Conservation (phyloP, 768 basidiomycete genomes). For the Plicaturopsis crispa region DNA sequence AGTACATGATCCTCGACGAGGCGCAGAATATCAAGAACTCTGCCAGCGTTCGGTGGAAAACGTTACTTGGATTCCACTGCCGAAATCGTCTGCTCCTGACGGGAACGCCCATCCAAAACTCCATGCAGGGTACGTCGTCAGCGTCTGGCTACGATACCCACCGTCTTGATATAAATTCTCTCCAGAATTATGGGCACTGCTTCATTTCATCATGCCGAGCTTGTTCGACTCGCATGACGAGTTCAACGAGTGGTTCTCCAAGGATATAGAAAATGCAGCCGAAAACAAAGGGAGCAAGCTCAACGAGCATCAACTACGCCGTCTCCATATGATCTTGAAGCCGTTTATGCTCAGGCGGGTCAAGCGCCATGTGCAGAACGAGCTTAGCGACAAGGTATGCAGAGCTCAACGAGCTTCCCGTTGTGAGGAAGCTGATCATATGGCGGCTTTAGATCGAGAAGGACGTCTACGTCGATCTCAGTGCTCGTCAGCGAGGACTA, state of each 20-base stretch:
- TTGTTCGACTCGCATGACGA: conserved; percentile 99
- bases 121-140: conserved; percentile 81
- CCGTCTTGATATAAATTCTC: conserved; percentile 6
- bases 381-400: conserved; percentile 92
- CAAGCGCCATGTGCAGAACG: conserved; percentile 98
- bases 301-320: conserved; percentile 90
- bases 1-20: conserved; percentile 99
- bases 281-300: conserved; percentile 88
- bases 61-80: conserved; percentile 90
- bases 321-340: conserved; percentile 97
- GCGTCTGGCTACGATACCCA: not conserved
- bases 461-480: conserved; percentile 91
- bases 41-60: conserved; percentile 94
- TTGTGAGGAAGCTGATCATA: not conserved
- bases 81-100: conserved; percentile 92
- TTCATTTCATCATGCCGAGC: conserved; percentile 99
- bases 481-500: conserved; percentile 83
- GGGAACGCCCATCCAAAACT: conserved; percentile 98
- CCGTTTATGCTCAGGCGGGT: conserved; percentile 98
- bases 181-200: conserved; percentile 91
- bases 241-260: conserved; percentile 99
- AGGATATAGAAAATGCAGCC: conserved; percentile 93
- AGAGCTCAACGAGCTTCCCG: no score
- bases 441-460: conserved; percentile 89
- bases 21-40: conserved; percentile 99